A percentile compares a stretch with the other conserved stretches of the same genome.
These are phyloP conservation scores for Fusarium hainanense DNA, from an alignment of 2,329 filamentous ascomycete genomes.

Conservation along the genomic window DNA sequence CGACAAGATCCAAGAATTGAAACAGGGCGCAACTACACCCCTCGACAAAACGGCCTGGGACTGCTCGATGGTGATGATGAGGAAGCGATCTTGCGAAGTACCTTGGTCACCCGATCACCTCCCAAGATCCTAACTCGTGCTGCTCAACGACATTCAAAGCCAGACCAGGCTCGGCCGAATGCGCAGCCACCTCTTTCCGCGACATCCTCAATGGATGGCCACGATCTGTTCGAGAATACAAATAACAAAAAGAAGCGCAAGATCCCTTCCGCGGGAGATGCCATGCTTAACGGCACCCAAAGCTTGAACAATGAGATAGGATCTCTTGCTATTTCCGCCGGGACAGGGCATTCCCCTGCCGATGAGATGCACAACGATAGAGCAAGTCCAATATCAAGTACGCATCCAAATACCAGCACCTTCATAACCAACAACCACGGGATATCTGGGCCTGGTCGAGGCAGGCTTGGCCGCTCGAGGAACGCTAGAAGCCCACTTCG, in stretches of 20 bases:
- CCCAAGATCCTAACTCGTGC: constrained; percentile 59
- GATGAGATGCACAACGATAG: constrained; percentile 49
- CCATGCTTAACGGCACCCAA: constrained; percentile 60
- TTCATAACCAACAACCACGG: constrained; percentile 65
- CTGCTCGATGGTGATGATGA: constrained; percentile 73
- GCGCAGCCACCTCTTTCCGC: constrained; percentile 73
- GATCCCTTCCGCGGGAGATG: constrained; percentile 87
- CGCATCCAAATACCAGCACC: constrained; percentile 57
- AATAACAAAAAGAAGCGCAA: constrained; percentile 99
- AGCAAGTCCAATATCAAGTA: constrained; percentile 34
- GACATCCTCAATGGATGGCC: constrained; percentile 81
- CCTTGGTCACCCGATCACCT: constrained; percentile 58
- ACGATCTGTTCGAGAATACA: constrained; percentile 97
- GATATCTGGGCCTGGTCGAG: constrained; percentile 86
- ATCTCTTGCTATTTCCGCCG: constrained; percentile 43
- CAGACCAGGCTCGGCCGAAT: constrained; percentile 58
- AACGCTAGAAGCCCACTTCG: constrained; percentile 72
- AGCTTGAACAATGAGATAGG: constrained; percentile 56
- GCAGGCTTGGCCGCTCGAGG: constrained; percentile 77
- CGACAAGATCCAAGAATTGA: constrained; percentile 43
- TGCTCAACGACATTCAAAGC: constrained; percentile 56
- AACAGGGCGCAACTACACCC: constrained; percentile 39
- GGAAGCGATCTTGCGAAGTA: constrained; percentile 54
- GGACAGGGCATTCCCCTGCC: constrained; percentile 33
- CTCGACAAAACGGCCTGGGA: constrained; percentile 54